Base-by-base conservation (phyloP, 2,329 filamentous ascomycete genomes). In the Coleophoma eucalyptorum region DNA sequence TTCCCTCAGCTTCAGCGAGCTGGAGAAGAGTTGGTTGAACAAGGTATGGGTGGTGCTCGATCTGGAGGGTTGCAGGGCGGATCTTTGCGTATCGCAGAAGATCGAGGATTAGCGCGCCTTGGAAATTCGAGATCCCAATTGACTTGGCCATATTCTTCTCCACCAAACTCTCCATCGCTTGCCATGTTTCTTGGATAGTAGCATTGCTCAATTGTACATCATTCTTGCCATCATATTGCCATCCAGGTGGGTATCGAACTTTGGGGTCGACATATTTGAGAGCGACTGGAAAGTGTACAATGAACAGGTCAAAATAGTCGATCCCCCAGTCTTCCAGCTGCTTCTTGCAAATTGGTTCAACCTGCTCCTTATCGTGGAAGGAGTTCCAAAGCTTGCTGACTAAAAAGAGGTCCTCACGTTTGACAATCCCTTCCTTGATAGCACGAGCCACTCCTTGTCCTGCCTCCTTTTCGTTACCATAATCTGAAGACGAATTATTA, bases 381-480 rank as follows among this genome's bases (percentile, higher is more conserved):
- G 85, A 86, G 76, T 93, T 91, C 90, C 91, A 96, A 52, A 96
- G 86, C 78, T 96, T 96, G 71, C 87, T 90, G 58, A 92, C 88
- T 66, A 96, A 84, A 81, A 96, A 96, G 67, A 96, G 87, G 20
- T 96, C 90, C 71, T 89, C 83, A 53, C 89, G 86, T 76, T 86
- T 90, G 61, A 92, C 88, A 52, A 93, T 70, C 41, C 89, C 87
- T 10, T 94, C 89, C 65, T 86, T 80, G 72, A 94, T 90, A 63
- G 89, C 89, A 60, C 87, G 86, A 53, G 84, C 81, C 43, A 93
- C 79, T 62, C 89, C 89, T 67, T 91, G 73, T 52, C 89, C 89
- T 57, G 80, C 83, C 70, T 91, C 87, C 60, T 82, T 81, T 71
- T 93, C 89, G 68, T 93, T 93, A 62, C 87, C 87, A 71, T 94